These are phyloP conservation scores for Cardamine chenopodiifolia DNA, from an alignment of 345 rosid genomes.

Conservation along the genomic window DNA sequence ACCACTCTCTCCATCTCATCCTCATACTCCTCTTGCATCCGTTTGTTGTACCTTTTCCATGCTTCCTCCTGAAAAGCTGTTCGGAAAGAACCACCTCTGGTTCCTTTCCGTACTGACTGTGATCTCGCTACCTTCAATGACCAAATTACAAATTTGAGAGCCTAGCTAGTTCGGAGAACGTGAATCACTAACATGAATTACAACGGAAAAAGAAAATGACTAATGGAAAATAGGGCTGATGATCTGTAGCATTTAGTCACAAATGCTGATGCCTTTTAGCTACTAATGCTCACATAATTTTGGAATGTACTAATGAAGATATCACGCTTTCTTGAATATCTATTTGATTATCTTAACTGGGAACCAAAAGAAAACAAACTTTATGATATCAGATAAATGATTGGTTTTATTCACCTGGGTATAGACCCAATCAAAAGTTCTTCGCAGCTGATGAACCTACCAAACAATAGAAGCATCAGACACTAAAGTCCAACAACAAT, in stretches of 20 bases:
- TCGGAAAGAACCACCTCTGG: constrained; percentile 63
- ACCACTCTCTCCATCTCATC: constrained; percentile 99
- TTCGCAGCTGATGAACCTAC: constrained; percentile 82
- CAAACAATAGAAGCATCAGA: constrained; percentile 48
- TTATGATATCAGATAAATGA: constrained; percentile 3
- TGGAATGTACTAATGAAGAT: not conserved
- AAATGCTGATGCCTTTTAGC: not conserved
- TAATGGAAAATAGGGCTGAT: not conserved
- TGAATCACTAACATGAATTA: not conserved
- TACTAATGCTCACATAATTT: not conserved
- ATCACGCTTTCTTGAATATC: not conserved
- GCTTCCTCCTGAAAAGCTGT: constrained; percentile 82
- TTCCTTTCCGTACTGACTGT: constrained; percentile 56
- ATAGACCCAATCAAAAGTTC: constrained; percentile 77
- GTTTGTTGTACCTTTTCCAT: constrained; percentile 80
- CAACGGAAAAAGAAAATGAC: not conserved
- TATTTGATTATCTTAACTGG: not conserved
- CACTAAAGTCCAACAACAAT: not conserved
- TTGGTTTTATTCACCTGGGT: constrained; percentile 55
- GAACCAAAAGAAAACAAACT: not conserved
- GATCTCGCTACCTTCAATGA: constrained; percentile 64
- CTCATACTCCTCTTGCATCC: constrained; percentile 95
- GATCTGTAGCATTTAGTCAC: not conserved
- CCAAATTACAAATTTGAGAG: constrained; percentile 40
- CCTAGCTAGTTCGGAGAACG: not conserved